A percentile compares a stretch with the other conserved stretches of the same genome.
phyloP scores from a whole-genome alignment of 306 rosid species.

The Sphenostylis stenocarpa region DNA sequence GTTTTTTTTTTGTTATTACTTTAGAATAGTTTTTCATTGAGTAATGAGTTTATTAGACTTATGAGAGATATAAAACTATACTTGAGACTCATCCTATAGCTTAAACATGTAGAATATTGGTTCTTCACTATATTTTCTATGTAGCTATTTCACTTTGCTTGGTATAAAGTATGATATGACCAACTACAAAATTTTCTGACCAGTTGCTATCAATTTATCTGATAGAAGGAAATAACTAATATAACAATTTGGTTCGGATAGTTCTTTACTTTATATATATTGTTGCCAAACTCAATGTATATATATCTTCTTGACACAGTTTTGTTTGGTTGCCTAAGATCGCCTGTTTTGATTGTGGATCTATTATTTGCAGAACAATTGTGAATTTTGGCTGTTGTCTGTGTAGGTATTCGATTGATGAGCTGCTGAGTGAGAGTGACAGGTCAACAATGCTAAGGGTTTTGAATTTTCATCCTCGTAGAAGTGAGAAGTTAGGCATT shows the following conservation, averaged over 20 bases:
- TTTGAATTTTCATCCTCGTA: slow-evolving; percentile 70
- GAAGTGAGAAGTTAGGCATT: slow-evolving; percentile 58
- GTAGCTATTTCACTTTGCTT: slow-evolving; percentile 6
- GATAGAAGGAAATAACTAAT: background rate
- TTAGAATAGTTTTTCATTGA: background rate
- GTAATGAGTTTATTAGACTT: background rate
- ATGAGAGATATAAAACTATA: background rate
- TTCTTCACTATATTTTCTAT: background rate
- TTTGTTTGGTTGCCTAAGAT: slow-evolving; percentile 10
- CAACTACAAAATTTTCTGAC: background rate
- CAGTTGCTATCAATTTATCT: background rate
- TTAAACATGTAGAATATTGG: background rate
- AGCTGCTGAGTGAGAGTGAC: slow-evolving; percentile 59
- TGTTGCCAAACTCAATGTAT: slow-evolving; percentile 2
- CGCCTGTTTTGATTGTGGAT: background rate
- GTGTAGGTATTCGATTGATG: slow-evolving; percentile 62
- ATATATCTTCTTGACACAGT: slow-evolving; percentile 9
- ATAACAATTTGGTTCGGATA: background rate
- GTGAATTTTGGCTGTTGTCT: slow-evolving; percentile 27
- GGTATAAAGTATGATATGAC: background rate
- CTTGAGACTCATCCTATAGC: background rate
- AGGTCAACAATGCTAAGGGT: slow-evolving; percentile 57
- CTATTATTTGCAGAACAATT: slow-evolving; percentile 20
- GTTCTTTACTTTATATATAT: background rate
- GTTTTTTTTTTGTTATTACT: background rate